Conservation (phyloP, 1,284 basidiomycete genomes). For the Ustilago hordei region DNA sequence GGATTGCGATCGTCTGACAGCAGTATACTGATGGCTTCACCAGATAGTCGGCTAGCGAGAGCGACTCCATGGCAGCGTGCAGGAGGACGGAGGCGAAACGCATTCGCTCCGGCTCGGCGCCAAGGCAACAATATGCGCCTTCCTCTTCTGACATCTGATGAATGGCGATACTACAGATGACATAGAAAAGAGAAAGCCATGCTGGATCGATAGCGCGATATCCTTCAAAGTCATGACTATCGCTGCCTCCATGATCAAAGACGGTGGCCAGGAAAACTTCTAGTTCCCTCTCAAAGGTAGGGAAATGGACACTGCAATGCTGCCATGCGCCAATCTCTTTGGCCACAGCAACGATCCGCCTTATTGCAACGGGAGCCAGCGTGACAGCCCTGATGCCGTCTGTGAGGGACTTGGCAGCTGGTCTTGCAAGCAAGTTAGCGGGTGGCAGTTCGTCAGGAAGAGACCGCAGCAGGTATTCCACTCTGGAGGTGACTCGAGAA, state of each 20-base stretch:
- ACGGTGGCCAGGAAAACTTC: constrained; percentile 35
- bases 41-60: constrained; percentile 48
- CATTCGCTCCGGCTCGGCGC: constrained; percentile 30
- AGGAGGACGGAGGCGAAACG: constrained; percentile 32
- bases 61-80: constrained; percentile 47
- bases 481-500: constrained; percentile 24
- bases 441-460: constrained; percentile 40
- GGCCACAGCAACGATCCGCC: constrained; percentile 33
- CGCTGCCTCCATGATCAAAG: constrained; percentile 2
- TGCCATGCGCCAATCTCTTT: constrained; percentile 56
- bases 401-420: constrained; percentile 25
- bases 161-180: constrained; percentile 51
- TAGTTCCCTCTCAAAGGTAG: constrained; percentile 48
- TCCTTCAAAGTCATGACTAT: constrained; percentile 19
- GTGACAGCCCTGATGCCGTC: constrained; percentile 27
- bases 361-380: constrained; percentile 24
- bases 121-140: constrained; percentile 23
- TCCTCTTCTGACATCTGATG: constrained; percentile 57
- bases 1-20: constrained; percentile 53
- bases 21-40: constrained; percentile 49
- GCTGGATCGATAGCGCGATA: constrained; percentile 48
- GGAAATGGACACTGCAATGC: constrained; percentile 54
- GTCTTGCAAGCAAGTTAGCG: constrained; percentile 34
- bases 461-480: constrained; percentile 27
- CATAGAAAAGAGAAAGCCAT: constrained; percentile 51